These are phyloP conservation scores for Aplosporella prunicola DNA, from an alignment of 2,329 filamentous ascomycete species.

Conservation along the genomic window DNA sequence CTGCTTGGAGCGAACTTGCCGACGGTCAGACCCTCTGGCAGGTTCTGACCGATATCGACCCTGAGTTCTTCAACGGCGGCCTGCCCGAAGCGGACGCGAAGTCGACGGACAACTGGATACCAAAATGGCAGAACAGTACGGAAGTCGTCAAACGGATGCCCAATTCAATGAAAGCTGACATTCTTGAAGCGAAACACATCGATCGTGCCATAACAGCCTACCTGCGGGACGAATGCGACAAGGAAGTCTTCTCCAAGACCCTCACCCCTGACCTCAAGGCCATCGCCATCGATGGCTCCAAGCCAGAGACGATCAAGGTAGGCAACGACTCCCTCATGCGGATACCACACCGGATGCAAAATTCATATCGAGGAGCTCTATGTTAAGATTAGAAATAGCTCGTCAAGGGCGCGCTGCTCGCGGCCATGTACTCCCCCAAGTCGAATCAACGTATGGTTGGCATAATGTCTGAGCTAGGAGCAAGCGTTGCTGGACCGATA, in stretches of 20 bases:
- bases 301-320: conserved; percentile 26
- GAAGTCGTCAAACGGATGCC: no score
- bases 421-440: conserved; percentile 38
- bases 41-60: conserved; percentile 38
- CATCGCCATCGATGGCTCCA: conserved; percentile 36
- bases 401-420: conserved; percentile 40
- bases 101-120: conserved; percentile 40
- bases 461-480: conserved; percentile 29
- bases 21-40: conserved; percentile 41
- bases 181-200: conserved; percentile 35
- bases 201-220: conserved; percentile 40
- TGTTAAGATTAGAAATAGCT: no score
- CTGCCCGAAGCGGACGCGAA: conserved; percentile 37
- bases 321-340: not conserved
- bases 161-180: no score
- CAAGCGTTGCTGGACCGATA: conserved; percentile 28
- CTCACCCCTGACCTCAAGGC: conserved; percentile 39
- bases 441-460: conserved; percentile 40
- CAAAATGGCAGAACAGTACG: conserved; percentile 40
- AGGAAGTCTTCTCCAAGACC: conserved; percentile 23
- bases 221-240: conserved; percentile 37
- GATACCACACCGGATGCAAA: not conserved
- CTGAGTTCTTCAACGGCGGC: conserved; percentile 38
- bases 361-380: no score
- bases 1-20: conserved; percentile 34